Evolutionary conservation across 1,139 yeast genomes (phyloP).

Genomic region (Pichia sp.): DNA sequence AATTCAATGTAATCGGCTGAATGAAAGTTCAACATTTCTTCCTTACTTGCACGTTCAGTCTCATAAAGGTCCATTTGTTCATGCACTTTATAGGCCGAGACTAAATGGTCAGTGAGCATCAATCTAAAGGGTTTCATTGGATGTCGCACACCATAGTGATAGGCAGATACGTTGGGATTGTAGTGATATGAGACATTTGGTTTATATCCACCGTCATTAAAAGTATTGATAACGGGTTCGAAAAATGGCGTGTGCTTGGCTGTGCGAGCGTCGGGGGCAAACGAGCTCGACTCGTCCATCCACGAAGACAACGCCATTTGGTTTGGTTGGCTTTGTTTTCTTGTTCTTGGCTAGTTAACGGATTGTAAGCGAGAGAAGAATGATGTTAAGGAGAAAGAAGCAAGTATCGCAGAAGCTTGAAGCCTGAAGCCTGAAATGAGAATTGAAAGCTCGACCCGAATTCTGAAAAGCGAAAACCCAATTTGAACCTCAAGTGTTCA

Average conservation of each 20-base stretch:
- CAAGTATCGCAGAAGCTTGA: too few relatives aligned
- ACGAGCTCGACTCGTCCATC: conserved; percentile 31
- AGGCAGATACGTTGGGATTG: conserved; percentile 74
- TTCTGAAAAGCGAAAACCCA: too few relatives aligned
- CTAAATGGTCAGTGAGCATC: conserved; percentile 89
- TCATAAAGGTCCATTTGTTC: conserved; percentile 85
- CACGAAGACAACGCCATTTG: conserved; percentile 24
- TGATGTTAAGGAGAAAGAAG: too few relatives aligned
- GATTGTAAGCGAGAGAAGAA: too few relatives aligned
- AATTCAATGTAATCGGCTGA: conserved; percentile 84
- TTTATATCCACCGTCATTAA: conserved; percentile 30
- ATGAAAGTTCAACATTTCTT: conserved; percentile 76
- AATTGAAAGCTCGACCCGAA: too few relatives aligned
- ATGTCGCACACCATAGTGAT: conserved; percentile 87
- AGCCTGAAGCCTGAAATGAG: too few relatives aligned
- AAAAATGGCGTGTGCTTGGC: conserved; percentile 52
- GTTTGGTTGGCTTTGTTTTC: neutral
- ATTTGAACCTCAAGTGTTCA: too few relatives aligned
- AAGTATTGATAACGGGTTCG: conserved; percentile 32
- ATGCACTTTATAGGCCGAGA: conserved; percentile 75
- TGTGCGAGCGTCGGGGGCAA: conserved; percentile 51
- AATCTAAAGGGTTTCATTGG: conserved; percentile 98
- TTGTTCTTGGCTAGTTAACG: too few relatives aligned
- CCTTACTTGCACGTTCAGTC: conserved; percentile 74
- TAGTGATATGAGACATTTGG: conserved; percentile 80